Evolutionary conservation across 2,329 filamentous ascomycete genomes (phyloP).

Genomic region (Fusarium siculi): DNA sequence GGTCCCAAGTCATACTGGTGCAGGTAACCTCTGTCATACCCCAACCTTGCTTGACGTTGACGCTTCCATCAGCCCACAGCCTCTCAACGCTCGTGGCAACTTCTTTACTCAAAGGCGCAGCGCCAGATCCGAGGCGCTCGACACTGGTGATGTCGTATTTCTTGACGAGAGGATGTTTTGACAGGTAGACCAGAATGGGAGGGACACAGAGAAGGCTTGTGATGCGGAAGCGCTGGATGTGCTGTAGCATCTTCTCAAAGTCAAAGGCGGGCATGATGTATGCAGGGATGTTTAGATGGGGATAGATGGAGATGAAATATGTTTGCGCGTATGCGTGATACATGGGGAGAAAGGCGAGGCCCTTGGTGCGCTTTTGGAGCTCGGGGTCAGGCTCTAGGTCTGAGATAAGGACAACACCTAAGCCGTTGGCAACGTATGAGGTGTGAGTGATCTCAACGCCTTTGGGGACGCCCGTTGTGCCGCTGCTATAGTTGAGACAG

Average conservation of each 20-base stretch:
- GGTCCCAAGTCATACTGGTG: constrained; percentile 72
- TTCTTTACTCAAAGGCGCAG: constrained; percentile 72
- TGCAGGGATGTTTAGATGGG: constrained; percentile 66
- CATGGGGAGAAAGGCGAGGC: constrained; percentile 78
- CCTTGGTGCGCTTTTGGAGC: constrained; percentile 50
- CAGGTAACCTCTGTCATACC: constrained; percentile 90
- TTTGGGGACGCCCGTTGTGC: constrained; percentile 84
- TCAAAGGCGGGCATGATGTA: constrained; percentile 85
- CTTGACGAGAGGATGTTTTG: constrained; percentile 73
- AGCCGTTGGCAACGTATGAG: constrained; percentile 78
- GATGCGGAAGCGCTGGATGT: constrained; percentile 75
- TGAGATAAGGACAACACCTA: constrained; percentile 59
- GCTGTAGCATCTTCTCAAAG: constrained; percentile 75
- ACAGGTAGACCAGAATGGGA: constrained; percentile 77
- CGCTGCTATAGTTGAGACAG: constrained; percentile 80
- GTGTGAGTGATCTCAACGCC: constrained; percentile 82
- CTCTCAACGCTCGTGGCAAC: constrained; percentile 59
- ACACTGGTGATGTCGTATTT: constrained; percentile 78
- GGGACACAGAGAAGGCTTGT: constrained; percentile 75
- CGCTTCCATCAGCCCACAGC: constrained; percentile 53
- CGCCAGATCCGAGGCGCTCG: constrained; percentile 68
- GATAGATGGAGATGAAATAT: constrained; percentile 69
- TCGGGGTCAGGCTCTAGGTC: constrained; percentile 60
- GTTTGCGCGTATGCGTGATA: constrained; percentile 81
- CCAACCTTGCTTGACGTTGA: constrained; percentile 74